Conservation (phyloP, 83 land plant species). For the Larix sibirica region DNA sequence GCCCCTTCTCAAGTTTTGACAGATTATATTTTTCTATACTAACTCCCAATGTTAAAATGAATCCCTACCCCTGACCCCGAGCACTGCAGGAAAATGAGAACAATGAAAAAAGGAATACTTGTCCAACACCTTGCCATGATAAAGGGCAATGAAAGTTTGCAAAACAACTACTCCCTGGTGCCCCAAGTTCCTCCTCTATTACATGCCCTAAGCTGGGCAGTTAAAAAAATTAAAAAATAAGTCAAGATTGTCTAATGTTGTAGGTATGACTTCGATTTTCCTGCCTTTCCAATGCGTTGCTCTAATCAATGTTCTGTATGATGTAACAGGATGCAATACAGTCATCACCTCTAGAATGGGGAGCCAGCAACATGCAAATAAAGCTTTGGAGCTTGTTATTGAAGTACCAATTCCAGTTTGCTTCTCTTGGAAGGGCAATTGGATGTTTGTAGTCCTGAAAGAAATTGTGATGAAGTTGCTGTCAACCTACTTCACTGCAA, state of each 20-base stretch:
- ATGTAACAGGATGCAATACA: not conserved
- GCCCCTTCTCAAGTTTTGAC: not conserved
- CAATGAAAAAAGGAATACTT: not conserved
- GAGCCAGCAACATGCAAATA: not conserved
- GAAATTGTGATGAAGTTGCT: not conserved
- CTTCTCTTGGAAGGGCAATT: not conserved
- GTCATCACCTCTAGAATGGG: conserved; percentile 9
- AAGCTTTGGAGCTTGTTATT: not conserved
- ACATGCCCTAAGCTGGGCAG: not conserved
- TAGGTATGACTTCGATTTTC: not conserved
- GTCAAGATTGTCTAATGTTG: not conserved
- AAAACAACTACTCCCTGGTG: not conserved
- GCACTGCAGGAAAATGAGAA: not conserved
- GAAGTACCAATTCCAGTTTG: not conserved
- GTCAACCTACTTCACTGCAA: not conserved
- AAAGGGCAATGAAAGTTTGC: conserved; percentile 1
- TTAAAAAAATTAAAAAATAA: not conserved
- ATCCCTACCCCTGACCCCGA: not conserved
- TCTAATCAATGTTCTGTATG: not conserved
- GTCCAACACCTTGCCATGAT: not conserved
- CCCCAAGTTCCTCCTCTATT: not conserved
- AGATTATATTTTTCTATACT: not conserved
- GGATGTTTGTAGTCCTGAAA: conserved; percentile 9
- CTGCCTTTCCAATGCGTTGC: not conserved
- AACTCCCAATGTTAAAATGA: not conserved